Percentiles rank a stretch among this genome's conserved stretches.
Evolutionary conservation across 2,329 filamentous ascomycete species (phyloP).

Genomic region (Hypoxylon sp.): DNA sequence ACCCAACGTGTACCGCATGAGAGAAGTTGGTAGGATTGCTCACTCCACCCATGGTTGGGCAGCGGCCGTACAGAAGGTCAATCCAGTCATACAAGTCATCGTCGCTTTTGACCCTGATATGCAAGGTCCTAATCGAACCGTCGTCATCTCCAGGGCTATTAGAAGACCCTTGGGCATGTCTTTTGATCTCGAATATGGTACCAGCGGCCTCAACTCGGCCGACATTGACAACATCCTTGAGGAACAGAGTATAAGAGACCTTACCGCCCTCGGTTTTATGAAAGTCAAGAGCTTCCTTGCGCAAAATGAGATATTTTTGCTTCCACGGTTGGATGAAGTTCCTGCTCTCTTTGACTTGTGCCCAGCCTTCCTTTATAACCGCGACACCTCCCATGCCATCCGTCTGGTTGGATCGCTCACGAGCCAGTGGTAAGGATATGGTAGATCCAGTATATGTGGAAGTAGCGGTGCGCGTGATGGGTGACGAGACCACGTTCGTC

Average conservation of each 20-base stretch:
- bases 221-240: constrained; percentile 91
- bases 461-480: constrained; percentile 75
- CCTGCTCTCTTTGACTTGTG: constrained; percentile 91
- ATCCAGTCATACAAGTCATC: constrained; percentile 99
- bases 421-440: constrained; percentile 78
- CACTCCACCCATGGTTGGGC: constrained; percentile 96
- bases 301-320: constrained; percentile 90
- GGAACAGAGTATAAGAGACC: constrained; percentile 84
- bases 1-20: constrained; percentile 96
- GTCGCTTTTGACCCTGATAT: constrained; percentile 94
- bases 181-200: constrained; percentile 94
- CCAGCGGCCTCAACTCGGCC: constrained; percentile 91
- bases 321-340: constrained; percentile 90
- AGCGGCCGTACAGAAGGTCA: constrained; percentile 96
- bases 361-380: constrained; percentile 85
- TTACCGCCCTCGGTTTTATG: constrained; percentile 93
- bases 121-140: constrained; percentile 83
- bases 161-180: constrained; percentile 77
- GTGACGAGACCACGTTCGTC: constrained; percentile 82
- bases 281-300: constrained; percentile 94
- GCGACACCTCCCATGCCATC: constrained; percentile 78
- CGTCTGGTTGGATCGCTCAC: constrained; percentile 70
- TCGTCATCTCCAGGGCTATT: constrained; percentile 84
- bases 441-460: constrained; percentile 80
- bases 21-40: constrained; percentile 99